Evolutionary conservation across 352 stramenopile species (phyloP).

Genomic region (Globisporangium perplexum): DNA sequence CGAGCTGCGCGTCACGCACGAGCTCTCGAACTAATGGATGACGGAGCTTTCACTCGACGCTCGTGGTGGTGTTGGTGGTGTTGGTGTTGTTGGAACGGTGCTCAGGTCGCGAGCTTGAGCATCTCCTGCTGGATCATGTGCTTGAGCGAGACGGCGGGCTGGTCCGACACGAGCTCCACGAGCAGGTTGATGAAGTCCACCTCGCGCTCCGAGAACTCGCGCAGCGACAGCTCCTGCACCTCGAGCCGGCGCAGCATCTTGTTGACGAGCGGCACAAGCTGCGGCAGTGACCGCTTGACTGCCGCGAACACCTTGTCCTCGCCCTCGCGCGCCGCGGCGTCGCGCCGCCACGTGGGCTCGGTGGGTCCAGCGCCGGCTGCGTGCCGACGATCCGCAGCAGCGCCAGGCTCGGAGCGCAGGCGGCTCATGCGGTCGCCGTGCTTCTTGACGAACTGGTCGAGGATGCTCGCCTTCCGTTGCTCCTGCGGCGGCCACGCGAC

Average conservation of each 20-base stretch:
- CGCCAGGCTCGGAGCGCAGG: conserved; percentile 16
- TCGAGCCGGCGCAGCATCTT: conserved; percentile 64
- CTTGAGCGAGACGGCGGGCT: conserved; percentile 53
- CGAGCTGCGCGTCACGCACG: not conserved
- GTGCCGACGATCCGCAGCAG: conserved; percentile 4
- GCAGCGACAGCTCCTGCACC: conserved; percentile 64
- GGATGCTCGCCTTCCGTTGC: conserved; percentile 68
- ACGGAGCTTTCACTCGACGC: not conserved
- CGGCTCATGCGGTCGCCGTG: conserved; percentile 67
- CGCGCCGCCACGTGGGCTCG: conserved; percentile 26
- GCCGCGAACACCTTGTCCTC: conserved; percentile 49
- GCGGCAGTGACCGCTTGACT: conserved; percentile 62
- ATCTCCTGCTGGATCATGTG: conserved; percentile 70
- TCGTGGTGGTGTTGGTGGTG: no score
- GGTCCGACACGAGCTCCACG: conserved; percentile 69
- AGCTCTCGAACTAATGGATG: not conserved
- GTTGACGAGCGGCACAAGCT: conserved; percentile 61
- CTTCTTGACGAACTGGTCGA: conserved; percentile 75
- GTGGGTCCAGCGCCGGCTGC: not conserved
- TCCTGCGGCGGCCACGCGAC: conserved; percentile 20
- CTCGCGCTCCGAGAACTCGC: conserved; percentile 68
- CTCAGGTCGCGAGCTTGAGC: conserved; percentile 30
- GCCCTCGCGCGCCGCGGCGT: conserved; percentile 30
- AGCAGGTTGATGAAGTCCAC: conserved; percentile 81
- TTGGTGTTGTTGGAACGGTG: no score